Base-by-base conservation (phyloP, 257 asterid species). In the Solanum lycopersicoides region DNA sequence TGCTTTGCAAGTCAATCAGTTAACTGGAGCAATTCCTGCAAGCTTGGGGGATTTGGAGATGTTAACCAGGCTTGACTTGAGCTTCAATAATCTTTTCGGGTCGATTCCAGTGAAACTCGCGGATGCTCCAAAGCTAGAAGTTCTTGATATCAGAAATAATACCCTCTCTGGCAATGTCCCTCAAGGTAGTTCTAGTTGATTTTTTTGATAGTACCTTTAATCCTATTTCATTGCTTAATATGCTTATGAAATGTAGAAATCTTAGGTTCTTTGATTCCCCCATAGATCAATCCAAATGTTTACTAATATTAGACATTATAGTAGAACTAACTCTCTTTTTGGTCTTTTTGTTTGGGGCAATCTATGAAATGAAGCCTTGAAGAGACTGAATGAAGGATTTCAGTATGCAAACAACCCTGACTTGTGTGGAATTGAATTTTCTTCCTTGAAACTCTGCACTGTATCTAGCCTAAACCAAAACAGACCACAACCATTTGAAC, bases 21-120 rank as follows among this genome's bases (percentile, higher is more conserved):
- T 97, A 90, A 91, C 86, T 44, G 99, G 98, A 83, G 99, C 99
- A 37, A 97, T 97, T 89, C 99, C 99, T 47, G 98, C 99, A 34
- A 93, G 93, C 85, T 91, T 97, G 56, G 99, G 98, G 32, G 90
- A 88, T 41, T 90, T 97, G 88, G 25, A 42, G 87, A 82, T 88
- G 91, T 87, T 97, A 86, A 95, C 93, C 68, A 95, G 99, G 91
- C 68, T 97, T 93, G 99, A 97, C 82, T 90, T 97, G 93, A 96
- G 99, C 88, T 94, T 89, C 83, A 97, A 97, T 91, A 73, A 71
- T 83, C 94, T 97, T 3, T 94, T 96, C 34, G 99, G 99, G 41
- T 94, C 98, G 11, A 92, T 95, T 87, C 99, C 99, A 11, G 65
- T 89, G 32, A 95, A 90, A 88, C 82, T 97, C 73, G 92, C 98